Base-by-base conservation (phyloP, 1,284 basidiomycete genomes). In the Pterulicium gracile region DNA sequence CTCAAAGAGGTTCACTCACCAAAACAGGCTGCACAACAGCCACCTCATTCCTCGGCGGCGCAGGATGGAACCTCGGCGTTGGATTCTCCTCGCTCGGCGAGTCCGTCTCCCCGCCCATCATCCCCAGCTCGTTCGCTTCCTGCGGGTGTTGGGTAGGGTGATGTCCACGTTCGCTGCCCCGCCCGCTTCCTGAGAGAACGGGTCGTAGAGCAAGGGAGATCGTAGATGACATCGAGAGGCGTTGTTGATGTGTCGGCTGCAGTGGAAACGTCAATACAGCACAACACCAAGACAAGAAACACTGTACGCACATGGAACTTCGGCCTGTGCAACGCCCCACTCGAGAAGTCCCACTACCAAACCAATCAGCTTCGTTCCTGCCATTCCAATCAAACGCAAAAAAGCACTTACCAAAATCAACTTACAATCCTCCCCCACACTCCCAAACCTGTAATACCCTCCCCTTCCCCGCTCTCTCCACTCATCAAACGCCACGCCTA, bases 401-500 rank as follows among this genome's bases (percentile, higher is more conserved):
- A 45, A 27, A 46, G 45, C 40, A 61, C 75, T 46, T 50, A 90
- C 88, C 54, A 96, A 60, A 43, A 95, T 86, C 3, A 96, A 60
- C 60, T 93, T 93, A 60, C 93, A 94, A 58, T 97, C 93, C 61
- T 96, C 92, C 21, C 91, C 93, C 1, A 95, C 89, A 55, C 87
- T 91, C 1, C 86, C 90, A 56, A 97, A 95, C 7, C 90, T 76
- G 59, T 94, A 94, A 27, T 87, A 89, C 39, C 90, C 74, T 19
- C 85, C 87, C 39, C 90, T 74, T 19, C 85, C 87, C 54, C 94
- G 89, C 54, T 86, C 88, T 18, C 85, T 76, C 44, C 81, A 71
- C 12, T 88, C 81, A 63, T 98, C 96, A 60, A 97, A 98, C 0
- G 88, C 85, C 5, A 98, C 73, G 2, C 79, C 73, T 0, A 89